Conservation (phyloP, 139 green algal genomes). For the Spirogloea muscicola region DNA sequence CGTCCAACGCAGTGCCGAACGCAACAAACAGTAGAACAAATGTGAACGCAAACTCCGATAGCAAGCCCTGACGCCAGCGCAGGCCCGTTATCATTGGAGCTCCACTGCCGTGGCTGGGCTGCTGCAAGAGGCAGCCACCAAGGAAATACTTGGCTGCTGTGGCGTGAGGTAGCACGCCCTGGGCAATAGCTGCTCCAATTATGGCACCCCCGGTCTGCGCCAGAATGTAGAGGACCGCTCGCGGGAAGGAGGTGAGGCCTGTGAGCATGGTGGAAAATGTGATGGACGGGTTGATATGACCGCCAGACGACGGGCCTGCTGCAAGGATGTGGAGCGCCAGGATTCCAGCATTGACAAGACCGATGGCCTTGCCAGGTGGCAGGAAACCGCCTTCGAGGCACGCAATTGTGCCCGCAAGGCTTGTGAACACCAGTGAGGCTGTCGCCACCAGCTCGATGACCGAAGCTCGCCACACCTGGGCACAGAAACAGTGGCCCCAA, state of each 20-base stretch:
- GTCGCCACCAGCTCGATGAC: constrained; percentile 15
- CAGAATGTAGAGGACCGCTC: background rate
- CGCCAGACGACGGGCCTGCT: background rate
- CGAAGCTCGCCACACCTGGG: constrained; percentile 16
- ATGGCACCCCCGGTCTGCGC: constrained; percentile 3
- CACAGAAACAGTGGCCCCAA: too few relatives aligned
- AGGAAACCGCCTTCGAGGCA: constrained; percentile 1
- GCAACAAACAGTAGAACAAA: constrained; percentile 12
- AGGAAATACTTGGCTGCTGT: background rate
- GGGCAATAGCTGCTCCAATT: background rate
- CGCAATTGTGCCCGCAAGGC: background rate
- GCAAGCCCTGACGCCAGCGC: background rate
- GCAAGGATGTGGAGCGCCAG: constrained; percentile 16
- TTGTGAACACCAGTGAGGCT: background rate
- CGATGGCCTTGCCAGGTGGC: background rate
- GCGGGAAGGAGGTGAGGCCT: constrained; percentile 13
- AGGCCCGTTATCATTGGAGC: background rate
- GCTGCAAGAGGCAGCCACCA: background rate
- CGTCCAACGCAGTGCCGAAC: constrained; percentile 7
- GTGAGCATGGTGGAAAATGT: constrained; percentile 4
- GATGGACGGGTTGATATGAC: constrained; percentile 22
- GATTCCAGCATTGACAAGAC: background rate
- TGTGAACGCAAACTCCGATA: constrained; percentile 1
- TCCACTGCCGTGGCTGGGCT: background rate
- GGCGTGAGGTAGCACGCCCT: background rate